Base-by-base conservation (phyloP, 2,329 filamentous ascomycete genomes). In the Thelonectria blattea region DNA sequence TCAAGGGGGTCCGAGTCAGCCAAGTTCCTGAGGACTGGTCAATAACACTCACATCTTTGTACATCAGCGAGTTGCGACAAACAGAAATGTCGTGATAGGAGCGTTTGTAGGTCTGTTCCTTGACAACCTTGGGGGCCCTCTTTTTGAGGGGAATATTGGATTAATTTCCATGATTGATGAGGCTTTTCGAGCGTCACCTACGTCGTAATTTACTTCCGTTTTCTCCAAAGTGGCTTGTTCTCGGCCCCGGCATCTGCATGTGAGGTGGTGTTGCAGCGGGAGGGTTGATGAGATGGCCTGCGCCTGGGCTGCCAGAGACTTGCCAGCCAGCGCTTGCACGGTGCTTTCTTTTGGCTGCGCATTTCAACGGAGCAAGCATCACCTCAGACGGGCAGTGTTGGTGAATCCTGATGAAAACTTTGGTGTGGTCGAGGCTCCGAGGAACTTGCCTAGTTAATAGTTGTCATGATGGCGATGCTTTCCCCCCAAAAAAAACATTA, bases 91-190 rank as follows among this genome's bases (percentile, higher is more conserved):
- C 14, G 15, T 49, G 17, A 37, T 11, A 37, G 27, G 22, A 32
- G 46, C 24, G 18, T 37, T 20, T 34, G 30, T 2, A 5, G 3
- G 41, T 43, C 41, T 18, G n/a, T 43, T 20, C 41, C 41, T 43
- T 30, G 18, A 10, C 47, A 49, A 49, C 17, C 17, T n/a, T 7
- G 18, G 32, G 32, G 45, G 34, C 52, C 52, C 52, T 49, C 47
- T 49, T 50, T 56, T 56, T 56, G 46, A 56, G 52, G 52, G 52
- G 52, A 42, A 34, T 45, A 42, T 27, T 20, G 15, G 17, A n/a
- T 39, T 20, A 46, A 27, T 43, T 42, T 42, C 24, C 34, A 15
- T 37, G 3, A 17, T 43, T 43, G 15, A 17, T 49, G 43, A 46
- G 51, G 41, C 41, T 30, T 32, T 54, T 46, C 42, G 20, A 27